Percentiles rank a stretch among this genome's conserved stretches.
Evolutionary conservation across 192 early-diverging fungal genomes (phyloP).

Genomic region (Lobulomyces angularis): DNA sequence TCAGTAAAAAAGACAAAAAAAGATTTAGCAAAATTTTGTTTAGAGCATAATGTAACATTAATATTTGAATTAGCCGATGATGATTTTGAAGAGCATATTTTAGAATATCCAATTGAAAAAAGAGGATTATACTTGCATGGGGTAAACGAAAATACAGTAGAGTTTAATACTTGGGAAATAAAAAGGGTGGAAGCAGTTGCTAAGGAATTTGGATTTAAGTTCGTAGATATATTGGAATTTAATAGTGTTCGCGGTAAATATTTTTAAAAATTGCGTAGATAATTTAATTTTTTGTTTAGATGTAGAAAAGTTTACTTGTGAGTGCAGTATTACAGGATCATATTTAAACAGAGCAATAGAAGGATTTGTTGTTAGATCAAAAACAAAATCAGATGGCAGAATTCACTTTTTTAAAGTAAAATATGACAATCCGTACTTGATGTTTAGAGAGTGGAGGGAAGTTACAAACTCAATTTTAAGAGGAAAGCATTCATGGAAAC

Average conservation of each 20-base stretch:
- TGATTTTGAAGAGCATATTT: slow-evolving; percentile 87
- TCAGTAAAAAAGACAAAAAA: slow-evolving; percentile 34
- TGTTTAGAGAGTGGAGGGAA: slow-evolving; percentile 96
- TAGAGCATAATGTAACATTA: slow-evolving; percentile 61
- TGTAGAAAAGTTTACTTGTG: slow-evolving; percentile 54
- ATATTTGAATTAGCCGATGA: slow-evolving; percentile 90
- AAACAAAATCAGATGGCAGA: slow-evolving; percentile 11
- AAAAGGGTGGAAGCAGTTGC: slow-evolving; percentile 49
- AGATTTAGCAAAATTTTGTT: slow-evolving; percentile 65
- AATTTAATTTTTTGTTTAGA: slow-evolving; percentile 17
- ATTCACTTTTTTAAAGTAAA: slow-evolving; percentile 80
- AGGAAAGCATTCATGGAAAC: slow-evolving; percentile 18
- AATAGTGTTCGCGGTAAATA: slow-evolving; percentile 29
- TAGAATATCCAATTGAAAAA: slow-evolving; percentile 65
- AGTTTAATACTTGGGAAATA: slow-evolving; percentile 61
- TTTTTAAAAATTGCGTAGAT: not conserved
- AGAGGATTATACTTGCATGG: slow-evolving; percentile 87
- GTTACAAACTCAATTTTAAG: slow-evolving; percentile 56
- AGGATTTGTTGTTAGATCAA: slow-evolving; percentile 84
- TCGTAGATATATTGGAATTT: slow-evolving; percentile 37
- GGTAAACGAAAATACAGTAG: slow-evolving; percentile 64
- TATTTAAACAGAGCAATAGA: slow-evolving; percentile 66
- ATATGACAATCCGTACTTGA: slow-evolving; percentile 84
- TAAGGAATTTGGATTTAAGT: slow-evolving; percentile 58
- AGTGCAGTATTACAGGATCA: slow-evolving; percentile 47